Conservation (phyloP, 2,329 filamentous ascomycete genomes). For the Ceratocystiopsis minuta region DNA sequence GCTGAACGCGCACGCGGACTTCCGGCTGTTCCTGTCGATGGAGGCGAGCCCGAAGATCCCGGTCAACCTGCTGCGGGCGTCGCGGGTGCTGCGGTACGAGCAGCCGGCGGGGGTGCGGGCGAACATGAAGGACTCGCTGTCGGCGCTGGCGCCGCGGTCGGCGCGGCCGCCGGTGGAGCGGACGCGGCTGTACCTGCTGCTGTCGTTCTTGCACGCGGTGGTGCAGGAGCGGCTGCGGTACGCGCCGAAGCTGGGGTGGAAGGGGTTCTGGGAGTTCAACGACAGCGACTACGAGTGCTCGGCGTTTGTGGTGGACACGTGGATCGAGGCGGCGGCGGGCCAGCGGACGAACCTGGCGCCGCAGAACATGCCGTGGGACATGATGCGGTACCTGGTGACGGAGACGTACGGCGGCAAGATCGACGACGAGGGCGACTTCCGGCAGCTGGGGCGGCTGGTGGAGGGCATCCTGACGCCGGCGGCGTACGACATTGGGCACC, state of each 20-base stretch:
- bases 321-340: slow-evolving; percentile 68
- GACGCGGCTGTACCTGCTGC: slow-evolving; percentile 69
- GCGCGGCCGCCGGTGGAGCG: slow-evolving; percentile 78
- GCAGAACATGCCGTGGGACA: slow-evolving; percentile 87
- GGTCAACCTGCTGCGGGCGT: slow-evolving; percentile 84
- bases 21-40: slow-evolving; percentile 95
- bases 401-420: slow-evolving; percentile 98
- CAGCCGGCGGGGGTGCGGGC: slow-evolving; percentile 91
- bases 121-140: slow-evolving; percentile 96
- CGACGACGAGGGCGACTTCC: slow-evolving; percentile 75
- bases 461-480: slow-evolving; percentile 62
- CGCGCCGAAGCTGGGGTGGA: slow-evolving; percentile 87
- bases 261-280: slow-evolving; percentile 99
- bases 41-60: slow-evolving; percentile 93
- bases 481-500: slow-evolving; percentile 85
- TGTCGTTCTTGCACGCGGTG: slow-evolving; percentile 90
- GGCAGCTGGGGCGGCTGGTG: slow-evolving; percentile 55
- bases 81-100: slow-evolving; percentile 91
- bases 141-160: slow-evolving; percentile 58
- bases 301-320: slow-evolving; percentile 85
- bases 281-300: slow-evolving; percentile 98
- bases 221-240: slow-evolving; percentile 90
- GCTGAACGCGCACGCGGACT: slow-evolving; percentile 82
- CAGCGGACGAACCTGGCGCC: slow-evolving; percentile 86
- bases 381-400: slow-evolving; percentile 75